Conservation (phyloP, 768 basidiomycete species). For the Serendipita sp. region DNA sequence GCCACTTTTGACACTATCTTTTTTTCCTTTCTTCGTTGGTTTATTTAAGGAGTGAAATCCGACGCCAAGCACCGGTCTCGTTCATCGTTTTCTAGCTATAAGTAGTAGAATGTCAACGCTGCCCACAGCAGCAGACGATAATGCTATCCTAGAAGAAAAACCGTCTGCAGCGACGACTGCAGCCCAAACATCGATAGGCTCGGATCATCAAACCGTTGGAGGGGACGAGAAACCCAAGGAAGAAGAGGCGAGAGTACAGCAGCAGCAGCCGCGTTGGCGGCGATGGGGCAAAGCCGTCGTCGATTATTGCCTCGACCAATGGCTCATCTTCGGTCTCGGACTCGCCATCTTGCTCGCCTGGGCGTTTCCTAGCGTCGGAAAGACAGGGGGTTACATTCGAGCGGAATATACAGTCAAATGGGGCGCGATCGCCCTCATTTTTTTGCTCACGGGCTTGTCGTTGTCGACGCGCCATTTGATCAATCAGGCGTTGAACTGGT, state of each 20-base stretch:
- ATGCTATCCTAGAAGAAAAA: neutral
- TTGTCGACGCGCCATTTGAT: constrained; percentile 14
- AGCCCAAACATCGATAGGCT: too few species aligned
- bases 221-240: too few species aligned
- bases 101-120: neutral
- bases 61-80: too few species aligned
- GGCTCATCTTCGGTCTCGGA: constrained; percentile 19
- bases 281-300: neutral
- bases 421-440: constrained; percentile 17
- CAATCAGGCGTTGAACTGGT: constrained; percentile 16
- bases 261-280: neutral
- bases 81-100: too few species aligned
- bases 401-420: constrained; percentile 17
- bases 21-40: too few species aligned
- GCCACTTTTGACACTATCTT: too few species aligned
- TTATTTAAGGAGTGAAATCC: too few species aligned
- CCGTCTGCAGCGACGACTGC: neutral
- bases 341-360: constrained; percentile 17
- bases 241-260: too few species aligned
- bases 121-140: neutral
- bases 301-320: constrained; percentile 11
- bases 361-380: constrained; percentile 17
- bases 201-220: too few species aligned
- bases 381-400: constrained; percentile 14
- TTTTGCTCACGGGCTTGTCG: constrained; percentile 19